A percentile compares a stretch with the other conserved stretches of the same genome.
These are phyloP conservation scores for Chlamydomonas eustigma DNA, from an alignment of 139 green algal genomes.

Conservation along the genomic window DNA sequence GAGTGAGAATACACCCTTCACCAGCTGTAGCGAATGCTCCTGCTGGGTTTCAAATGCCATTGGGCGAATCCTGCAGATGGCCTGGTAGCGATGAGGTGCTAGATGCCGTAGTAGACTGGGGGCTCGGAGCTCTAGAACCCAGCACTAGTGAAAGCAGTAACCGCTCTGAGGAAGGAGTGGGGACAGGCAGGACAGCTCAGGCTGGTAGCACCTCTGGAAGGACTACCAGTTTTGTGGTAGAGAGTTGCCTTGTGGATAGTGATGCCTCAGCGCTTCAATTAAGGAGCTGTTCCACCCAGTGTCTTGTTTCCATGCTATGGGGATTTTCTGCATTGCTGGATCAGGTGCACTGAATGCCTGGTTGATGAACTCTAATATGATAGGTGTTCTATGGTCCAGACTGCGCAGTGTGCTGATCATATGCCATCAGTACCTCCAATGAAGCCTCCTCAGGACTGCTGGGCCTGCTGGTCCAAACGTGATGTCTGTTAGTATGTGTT, in stretches of 20 bases:
- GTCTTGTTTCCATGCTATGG: conserved; percentile 19
- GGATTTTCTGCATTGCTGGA: conserved; percentile 5
- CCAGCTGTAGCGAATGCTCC: too few relatives aligned
- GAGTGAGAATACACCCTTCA: neutral
- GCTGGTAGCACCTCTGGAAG: neutral
- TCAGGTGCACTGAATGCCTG: too few relatives aligned
- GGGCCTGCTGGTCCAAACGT: too few relatives aligned
- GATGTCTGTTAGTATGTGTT: too few relatives aligned
- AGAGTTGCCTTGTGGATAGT: neutral
- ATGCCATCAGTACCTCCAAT: too few relatives aligned
- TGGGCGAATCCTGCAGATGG: neutral
- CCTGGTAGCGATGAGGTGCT: neutral
- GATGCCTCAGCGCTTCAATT: too few relatives aligned
- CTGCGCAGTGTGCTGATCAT: too few relatives aligned
- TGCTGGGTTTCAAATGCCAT: neutral
- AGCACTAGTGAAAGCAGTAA: neutral
- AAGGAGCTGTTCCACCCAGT: conserved; percentile 1
- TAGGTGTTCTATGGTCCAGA: too few relatives aligned
- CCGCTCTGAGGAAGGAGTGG: too few relatives aligned
- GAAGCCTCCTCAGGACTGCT: too few relatives aligned
- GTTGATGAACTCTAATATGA: too few relatives aligned
- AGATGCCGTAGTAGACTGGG: neutral
- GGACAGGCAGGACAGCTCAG: too few relatives aligned
- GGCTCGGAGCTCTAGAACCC: neutral
- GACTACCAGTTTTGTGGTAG: neutral